These are phyloP conservation scores for Solidago caesia DNA, from an alignment of 129 eudicot genomes.

Conservation along the genomic window DNA sequence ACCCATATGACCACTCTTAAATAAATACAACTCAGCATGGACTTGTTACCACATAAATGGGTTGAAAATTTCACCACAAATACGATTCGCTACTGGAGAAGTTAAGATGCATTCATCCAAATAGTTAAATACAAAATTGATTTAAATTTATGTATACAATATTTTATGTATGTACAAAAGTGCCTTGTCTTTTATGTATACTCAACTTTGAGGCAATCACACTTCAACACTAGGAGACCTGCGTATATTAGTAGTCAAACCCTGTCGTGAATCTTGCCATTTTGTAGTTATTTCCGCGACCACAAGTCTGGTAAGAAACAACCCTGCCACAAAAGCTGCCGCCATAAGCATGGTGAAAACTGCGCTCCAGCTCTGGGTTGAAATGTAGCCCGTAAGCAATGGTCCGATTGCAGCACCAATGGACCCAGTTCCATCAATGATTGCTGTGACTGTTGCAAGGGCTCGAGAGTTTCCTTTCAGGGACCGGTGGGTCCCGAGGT, in stretches of 20 bases:
- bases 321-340: slow-evolving; percentile 72
- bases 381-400: slow-evolving; percentile 78
- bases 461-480: slow-evolving; percentile 84
- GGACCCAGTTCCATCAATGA: slow-evolving; percentile 95
- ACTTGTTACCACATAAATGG: not conserved
- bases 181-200: slow-evolving; percentile 1
- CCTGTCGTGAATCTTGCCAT: slow-evolving; percentile 41
- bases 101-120: slow-evolving; percentile 15
- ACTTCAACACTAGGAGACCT: slow-evolving; percentile 38
- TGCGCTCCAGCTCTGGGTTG: slow-evolving; percentile 72
- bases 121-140: slow-evolving; percentile 17
- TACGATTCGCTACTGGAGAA: not conserved
- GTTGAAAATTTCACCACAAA: not conserved
- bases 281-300: slow-evolving; percentile 67
- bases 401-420: slow-evolving; percentile 98
- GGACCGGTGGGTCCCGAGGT: slow-evolving; percentile 90
- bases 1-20: too few relatives aligned
- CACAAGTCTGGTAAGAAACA: slow-evolving; percentile 81
- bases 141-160: slow-evolving; percentile 14
- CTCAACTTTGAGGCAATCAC: slow-evolving; percentile 24
- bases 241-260: slow-evolving; percentile 16
- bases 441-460: slow-evolving; percentile 89
- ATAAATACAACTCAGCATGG: too few relatives aligned
- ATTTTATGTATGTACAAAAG: slow-evolving; percentile 20
- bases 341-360: slow-evolving; percentile 86